phyloP scores from a whole-genome alignment of 2,329 filamentous ascomycete species.

The Cordyceps farinosa region DNA sequence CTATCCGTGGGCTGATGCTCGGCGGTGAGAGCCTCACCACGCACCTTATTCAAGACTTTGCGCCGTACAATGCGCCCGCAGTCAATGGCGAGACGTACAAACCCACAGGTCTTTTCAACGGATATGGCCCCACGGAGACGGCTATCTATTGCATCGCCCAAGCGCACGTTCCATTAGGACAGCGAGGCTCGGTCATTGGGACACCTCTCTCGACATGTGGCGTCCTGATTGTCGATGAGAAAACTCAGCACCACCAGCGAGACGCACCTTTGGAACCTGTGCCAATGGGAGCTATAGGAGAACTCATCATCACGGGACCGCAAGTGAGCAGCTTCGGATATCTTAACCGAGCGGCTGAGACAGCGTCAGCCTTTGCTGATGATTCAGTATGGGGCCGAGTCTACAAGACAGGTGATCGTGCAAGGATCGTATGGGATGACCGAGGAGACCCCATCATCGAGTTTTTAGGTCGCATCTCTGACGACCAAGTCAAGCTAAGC shows the following conservation, averaged over 20 bases:
- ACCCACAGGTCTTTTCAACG: slow-evolving; percentile 23
- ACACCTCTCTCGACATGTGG: slow-evolving; percentile 33
- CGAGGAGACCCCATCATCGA: slow-evolving; percentile 60
- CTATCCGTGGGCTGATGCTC: slow-evolving; percentile 28
- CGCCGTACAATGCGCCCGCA: slow-evolving; percentile 16
- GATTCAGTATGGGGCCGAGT: slow-evolving; percentile 63
- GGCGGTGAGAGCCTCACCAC: slow-evolving; percentile 34
- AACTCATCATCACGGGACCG: slow-evolving; percentile 75
- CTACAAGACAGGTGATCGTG: slow-evolving; percentile 73
- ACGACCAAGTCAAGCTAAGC: slow-evolving; percentile 72
- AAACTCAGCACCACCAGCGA: too few species aligned
- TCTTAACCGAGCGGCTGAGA: slow-evolving; percentile 58
- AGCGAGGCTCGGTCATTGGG: slow-evolving; percentile 36
- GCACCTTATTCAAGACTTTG: slow-evolving; percentile 32
- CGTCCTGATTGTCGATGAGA: slow-evolving; percentile 29
- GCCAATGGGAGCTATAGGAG: slow-evolving; percentile 67
- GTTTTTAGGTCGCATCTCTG: slow-evolving; percentile 54
- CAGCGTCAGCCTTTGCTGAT: slow-evolving; percentile 58
- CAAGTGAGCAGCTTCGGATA: slow-evolving; percentile 68
- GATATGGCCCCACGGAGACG: slow-evolving; percentile 28
- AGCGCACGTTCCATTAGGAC: slow-evolving; percentile 21
- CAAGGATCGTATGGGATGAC: slow-evolving; percentile 62
- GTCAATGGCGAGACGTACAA: slow-evolving; percentile 2
- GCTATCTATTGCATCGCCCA: slow-evolving; percentile 26
- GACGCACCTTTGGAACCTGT: slow-evolving; percentile 45